These are phyloP conservation scores for Venturia oleaginea DNA, from an alignment of 2,329 filamentous ascomycete species.

Conservation along the genomic window DNA sequence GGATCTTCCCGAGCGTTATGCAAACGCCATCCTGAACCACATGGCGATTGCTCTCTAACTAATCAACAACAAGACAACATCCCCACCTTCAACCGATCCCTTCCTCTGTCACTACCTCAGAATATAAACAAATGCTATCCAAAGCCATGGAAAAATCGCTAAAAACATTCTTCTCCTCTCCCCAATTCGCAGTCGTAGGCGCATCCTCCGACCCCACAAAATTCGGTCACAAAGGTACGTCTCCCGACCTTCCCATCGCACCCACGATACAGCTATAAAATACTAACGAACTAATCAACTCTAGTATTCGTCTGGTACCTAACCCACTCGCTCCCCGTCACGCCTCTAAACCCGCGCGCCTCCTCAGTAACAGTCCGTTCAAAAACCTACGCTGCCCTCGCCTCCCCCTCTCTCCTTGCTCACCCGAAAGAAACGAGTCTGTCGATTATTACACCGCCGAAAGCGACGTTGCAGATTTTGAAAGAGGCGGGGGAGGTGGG, in stretches of 20 bases:
- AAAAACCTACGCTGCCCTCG: slow-evolving; percentile 52
- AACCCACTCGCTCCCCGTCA: slow-evolving; percentile 62
- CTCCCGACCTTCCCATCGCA: not conserved
- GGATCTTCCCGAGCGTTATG: not conserved
- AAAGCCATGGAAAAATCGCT: slow-evolving; percentile 57
- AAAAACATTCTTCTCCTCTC: slow-evolving; percentile 69
- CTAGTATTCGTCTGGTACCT: slow-evolving; percentile 88
- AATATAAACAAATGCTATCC: not conserved
- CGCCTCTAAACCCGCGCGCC: slow-evolving; percentile 71
- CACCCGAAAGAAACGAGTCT: slow-evolving; percentile 63
- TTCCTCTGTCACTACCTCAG: not conserved
- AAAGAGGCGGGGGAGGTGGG: slow-evolving; percentile 68
- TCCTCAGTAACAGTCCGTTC: slow-evolving; percentile 54
- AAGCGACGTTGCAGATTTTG: slow-evolving; percentile 64
- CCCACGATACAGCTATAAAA: not conserved
- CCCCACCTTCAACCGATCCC: not conserved
- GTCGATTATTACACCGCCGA: slow-evolving; percentile 79
- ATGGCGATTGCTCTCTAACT: not conserved
- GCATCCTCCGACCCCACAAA: slow-evolving; percentile 78
- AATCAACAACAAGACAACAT: not conserved
- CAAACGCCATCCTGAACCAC: not conserved
- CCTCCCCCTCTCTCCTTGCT: slow-evolving; percentile 56
- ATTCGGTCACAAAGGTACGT: slow-evolving; percentile 76
- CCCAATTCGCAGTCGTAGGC: slow-evolving; percentile 79
- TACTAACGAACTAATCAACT: not conserved